Base-by-base conservation (phyloP, 192 early-diverging fungal genomes). In the Entomortierella chlamydospora region DNA sequence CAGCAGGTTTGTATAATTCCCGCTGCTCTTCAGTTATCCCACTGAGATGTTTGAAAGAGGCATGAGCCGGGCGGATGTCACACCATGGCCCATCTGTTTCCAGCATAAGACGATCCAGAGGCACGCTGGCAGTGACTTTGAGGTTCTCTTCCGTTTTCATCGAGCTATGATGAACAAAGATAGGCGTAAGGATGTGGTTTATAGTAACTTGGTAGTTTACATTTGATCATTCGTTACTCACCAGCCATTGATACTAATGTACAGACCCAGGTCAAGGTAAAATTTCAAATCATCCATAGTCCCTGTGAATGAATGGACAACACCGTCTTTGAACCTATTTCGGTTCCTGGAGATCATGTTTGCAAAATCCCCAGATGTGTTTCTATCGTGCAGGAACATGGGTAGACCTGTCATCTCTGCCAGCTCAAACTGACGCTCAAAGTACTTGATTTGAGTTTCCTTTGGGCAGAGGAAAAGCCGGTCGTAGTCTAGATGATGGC, bases 1-100 rank as follows among this genome's bases (percentile, higher is more conserved):
- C 64, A n/a, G 69, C 34, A 39, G 85, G 84, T 9, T 60, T 52
- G 65, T 85, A 87, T 4, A 81, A 23, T 1, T 47, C 68, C 29
- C 70, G 37, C 37, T 71, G 77, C 26, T 78, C 69, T 25, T 81
- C 59, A 1, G 65, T 47, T 11, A 71, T 57, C 1, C 60, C 28
- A 10, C 49, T 64, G 51, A 93, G 73, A 49, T 93, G 83, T 58
- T 69, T 70, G 82, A 85, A 83, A 11, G 94, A 93, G n/a, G 94
- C 95, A 68, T 97, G 95, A 0, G 94, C 93, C 0, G 92, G 90
- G n/a, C 92, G 82, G 64, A 95, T 92, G 51, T 95, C 95, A 74
- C 95, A 97, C 88, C 93, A 97, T 15, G 96, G 96, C 8, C 89
- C 92, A 85, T 96, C 95, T 8, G 97, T 98, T 76, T 98, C 97